Percentiles rank a stretch among this genome's conserved stretches.
These are phyloP conservation scores for Triticum timopheevii DNA, from an alignment of 176 grass and related monocot genomes.

Conservation along the genomic window DNA sequence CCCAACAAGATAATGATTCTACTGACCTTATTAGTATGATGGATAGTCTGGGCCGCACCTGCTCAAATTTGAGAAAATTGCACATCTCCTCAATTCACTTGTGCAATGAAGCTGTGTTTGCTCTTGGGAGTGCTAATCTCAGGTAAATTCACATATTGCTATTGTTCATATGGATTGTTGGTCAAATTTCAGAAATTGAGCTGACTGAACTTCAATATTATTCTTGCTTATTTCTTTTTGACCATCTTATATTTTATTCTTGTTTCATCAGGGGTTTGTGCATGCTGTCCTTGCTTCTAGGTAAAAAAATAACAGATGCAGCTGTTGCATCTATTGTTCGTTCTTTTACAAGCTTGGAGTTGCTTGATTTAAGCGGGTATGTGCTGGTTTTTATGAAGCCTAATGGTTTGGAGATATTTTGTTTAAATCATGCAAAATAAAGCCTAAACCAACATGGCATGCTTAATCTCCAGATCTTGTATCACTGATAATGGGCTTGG, in stretches of 20 bases:
- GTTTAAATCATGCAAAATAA: not conserved
- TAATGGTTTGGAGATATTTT: not conserved
- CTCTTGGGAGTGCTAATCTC: slow-evolving; percentile 67
- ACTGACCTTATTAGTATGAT: slow-evolving; percentile 71
- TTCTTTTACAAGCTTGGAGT: slow-evolving; percentile 62
- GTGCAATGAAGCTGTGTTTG: slow-evolving; percentile 76
- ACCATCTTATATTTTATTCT: not conserved
- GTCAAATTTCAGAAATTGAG: not conserved
- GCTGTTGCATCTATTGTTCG: slow-evolving; percentile 82
- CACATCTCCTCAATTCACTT: slow-evolving; percentile 71
- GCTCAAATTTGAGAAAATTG: slow-evolving; percentile 65
- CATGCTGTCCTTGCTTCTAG: slow-evolving; percentile 71
- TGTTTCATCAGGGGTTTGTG: slow-evolving; percentile 50
- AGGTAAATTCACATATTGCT: slow-evolving; percentile 48
- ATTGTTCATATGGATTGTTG: not conserved
- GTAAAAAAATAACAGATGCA: slow-evolving; percentile 87
- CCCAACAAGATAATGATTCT: slow-evolving; percentile 64
- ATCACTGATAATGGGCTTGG: slow-evolving; percentile 85
- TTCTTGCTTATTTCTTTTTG: not conserved
- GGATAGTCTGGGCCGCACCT: slow-evolving; percentile 67
- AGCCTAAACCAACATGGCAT: not conserved
- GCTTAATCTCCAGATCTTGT: slow-evolving; percentile 59
- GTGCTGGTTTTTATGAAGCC: not conserved
- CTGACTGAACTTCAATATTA: not conserved
- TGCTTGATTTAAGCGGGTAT: slow-evolving; percentile 96